Evolutionary conservation across 176 grass and related monocot species (phyloP).

Genomic region (Phoenix dactylifera): DNA sequence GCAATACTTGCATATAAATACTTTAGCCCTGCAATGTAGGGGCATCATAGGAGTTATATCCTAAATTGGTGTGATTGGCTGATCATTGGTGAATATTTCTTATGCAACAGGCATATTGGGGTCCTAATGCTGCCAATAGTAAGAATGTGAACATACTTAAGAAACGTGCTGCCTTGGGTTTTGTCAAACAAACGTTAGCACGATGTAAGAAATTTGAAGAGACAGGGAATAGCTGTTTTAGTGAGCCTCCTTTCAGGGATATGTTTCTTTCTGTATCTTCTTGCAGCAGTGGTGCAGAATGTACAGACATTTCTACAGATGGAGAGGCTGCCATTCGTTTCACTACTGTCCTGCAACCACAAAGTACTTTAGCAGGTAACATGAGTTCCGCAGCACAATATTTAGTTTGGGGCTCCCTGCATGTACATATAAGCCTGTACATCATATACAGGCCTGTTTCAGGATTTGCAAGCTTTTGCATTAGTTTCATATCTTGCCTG

Average conservation of each 20-base stretch:
- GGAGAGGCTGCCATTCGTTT: background rate
- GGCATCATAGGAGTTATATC: too few species aligned
- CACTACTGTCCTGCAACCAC: background rate
- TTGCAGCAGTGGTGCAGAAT: constrained; percentile 31
- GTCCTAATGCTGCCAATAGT: constrained; percentile 33
- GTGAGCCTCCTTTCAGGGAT: constrained; percentile 47
- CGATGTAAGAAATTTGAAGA: constrained; percentile 42
- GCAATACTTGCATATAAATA: too few species aligned
- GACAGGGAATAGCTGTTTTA: constrained; percentile 41
- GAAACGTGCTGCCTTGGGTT: constrained; percentile 42
- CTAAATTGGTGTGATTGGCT: too few species aligned
- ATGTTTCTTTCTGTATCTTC: constrained; percentile 44
- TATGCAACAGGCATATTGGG: constrained; percentile 37
- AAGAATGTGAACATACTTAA: constrained; percentile 47
- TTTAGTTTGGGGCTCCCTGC: too few species aligned
- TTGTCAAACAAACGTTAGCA: constrained; percentile 44
- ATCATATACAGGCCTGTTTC: too few species aligned
- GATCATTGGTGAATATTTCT: background rate
- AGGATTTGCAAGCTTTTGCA: too few species aligned
- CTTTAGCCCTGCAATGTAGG: too few species aligned
- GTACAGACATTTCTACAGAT: constrained; percentile 25
- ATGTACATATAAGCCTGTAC: too few species aligned
- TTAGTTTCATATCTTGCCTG: too few species aligned
- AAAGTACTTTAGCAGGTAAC: background rate
- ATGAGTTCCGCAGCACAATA: too few species aligned